These are phyloP conservation scores for Chytriomyces sp. DNA, from an alignment of 192 early-diverging fungal genomes.

Conservation along the genomic window DNA sequence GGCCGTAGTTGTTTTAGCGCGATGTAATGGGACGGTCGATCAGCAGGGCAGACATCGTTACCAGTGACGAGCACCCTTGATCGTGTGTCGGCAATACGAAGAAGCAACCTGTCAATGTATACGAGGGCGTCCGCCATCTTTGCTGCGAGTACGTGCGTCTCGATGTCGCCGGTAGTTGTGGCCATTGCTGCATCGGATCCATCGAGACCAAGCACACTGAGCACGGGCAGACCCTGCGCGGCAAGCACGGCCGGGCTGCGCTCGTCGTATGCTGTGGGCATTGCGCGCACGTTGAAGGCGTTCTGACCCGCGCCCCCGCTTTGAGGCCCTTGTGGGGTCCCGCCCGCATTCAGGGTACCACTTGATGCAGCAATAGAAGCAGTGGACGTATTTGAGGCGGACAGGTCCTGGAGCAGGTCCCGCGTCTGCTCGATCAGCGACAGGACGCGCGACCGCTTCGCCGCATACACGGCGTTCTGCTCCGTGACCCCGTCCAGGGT, in stretches of 20 bases:
- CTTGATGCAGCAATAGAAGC: constrained; percentile 25
- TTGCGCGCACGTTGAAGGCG: background rate
- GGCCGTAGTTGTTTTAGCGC: background rate
- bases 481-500: background rate
- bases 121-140: constrained; percentile 26
- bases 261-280: background rate
- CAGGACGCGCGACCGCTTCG: constrained; percentile 73
- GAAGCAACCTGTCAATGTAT: constrained; percentile 79
- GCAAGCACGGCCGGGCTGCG: background rate
- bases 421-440: constrained; percentile 67
- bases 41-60: background rate
- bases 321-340: constrained; percentile 25
- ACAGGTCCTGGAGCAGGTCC: constrained; percentile 67
- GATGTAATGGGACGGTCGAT: background rate
- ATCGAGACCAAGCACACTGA: background rate
- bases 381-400: constrained; percentile 65
- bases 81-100: constrained; percentile 84
- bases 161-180: constrained; percentile 18
- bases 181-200: background rate
- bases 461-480: constrained; percentile 60
- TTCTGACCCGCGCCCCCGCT: constrained; percentile 8
- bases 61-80: constrained; percentile 94
- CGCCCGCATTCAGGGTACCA: background rate
- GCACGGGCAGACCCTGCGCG: background rate
- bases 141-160: constrained; percentile 30